phyloP scores from a whole-genome alignment of 139 green algal species.

The Micractinium conductrix region DNA sequence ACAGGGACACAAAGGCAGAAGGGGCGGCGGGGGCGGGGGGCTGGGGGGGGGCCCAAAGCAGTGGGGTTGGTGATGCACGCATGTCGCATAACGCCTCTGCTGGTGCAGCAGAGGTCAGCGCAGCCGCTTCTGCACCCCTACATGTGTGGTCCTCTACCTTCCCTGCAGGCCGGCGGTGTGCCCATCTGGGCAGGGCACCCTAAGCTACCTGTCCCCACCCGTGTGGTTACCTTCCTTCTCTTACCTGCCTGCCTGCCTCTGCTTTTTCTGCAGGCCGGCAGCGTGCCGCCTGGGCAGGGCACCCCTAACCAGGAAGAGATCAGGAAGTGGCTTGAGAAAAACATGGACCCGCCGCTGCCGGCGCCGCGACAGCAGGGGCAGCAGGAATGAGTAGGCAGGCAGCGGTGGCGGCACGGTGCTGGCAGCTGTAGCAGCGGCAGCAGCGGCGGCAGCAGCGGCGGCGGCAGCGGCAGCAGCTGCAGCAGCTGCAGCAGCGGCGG shows the following conservation, averaged over 20 bases:
- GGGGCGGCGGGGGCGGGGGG: neutral
- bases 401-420: neutral
- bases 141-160: neutral
- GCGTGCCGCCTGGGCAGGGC: no score
- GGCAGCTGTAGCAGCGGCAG: no score
- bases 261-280: neutral
- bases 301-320: slow-evolving; percentile 30
- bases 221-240: no score
- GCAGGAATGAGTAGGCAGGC: neutral
- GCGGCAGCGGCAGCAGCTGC: no score
- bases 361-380: neutral
- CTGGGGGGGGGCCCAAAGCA: neutral
- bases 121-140: neutral
- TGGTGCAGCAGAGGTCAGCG: neutral
- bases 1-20: no score
- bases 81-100: neutral
- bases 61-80: no score
- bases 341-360: neutral
- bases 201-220: no score
- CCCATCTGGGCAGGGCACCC: no score
- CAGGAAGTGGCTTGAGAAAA: slow-evolving; percentile 28
- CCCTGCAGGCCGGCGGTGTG: neutral
- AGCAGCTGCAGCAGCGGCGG: no score
- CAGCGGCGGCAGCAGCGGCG: no score
- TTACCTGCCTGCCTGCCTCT: neutral